Evolutionary conservation across 83 land plant genomes (phyloP).

Genomic region (Picea mariana): DNA sequence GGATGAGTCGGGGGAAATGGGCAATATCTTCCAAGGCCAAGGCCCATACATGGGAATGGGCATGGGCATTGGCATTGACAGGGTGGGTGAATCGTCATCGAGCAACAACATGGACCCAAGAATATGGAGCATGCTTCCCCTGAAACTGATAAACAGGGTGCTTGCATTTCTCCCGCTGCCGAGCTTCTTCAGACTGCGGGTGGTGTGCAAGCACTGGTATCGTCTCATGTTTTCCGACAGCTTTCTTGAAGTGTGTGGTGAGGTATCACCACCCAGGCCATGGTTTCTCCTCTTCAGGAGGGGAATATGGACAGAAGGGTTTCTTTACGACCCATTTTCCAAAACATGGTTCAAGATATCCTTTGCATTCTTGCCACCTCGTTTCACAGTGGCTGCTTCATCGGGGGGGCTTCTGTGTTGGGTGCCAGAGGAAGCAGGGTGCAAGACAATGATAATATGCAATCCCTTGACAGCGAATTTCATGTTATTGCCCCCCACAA

Average conservation of each 20-base stretch:
- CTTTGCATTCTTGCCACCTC: constrained; percentile 43
- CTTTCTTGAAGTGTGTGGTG: constrained; percentile 72
- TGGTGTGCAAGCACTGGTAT: constrained; percentile 83
- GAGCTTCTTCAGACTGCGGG: constrained; percentile 68
- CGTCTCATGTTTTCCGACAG: constrained; percentile 63
- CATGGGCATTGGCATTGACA: neutral
- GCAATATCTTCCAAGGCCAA: too few relatives aligned
- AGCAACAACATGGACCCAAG: constrained; percentile 48
- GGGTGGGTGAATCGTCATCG: neutral
- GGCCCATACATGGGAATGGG: too few relatives aligned
- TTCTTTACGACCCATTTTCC: constrained; percentile 52
- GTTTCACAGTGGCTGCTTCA: constrained; percentile 66
- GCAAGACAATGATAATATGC: constrained; percentile 57
- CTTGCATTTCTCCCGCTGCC: constrained; percentile 71
- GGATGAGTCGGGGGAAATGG: too few relatives aligned
- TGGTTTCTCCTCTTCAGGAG: constrained; percentile 79
- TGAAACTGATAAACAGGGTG: constrained; percentile 61
- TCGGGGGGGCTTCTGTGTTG: constrained; percentile 80
- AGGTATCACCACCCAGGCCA: constrained; percentile 38
- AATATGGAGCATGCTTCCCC: constrained; percentile 82
- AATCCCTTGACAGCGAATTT: constrained; percentile 66
- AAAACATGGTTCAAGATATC: constrained; percentile 48
- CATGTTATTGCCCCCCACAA: constrained; percentile 61
- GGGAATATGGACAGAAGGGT: constrained; percentile 35
- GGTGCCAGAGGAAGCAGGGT: constrained; percentile 59